phyloP scores from a whole-genome alignment of 208 protist species.

The Strigomonas oncopelti region DNA sequence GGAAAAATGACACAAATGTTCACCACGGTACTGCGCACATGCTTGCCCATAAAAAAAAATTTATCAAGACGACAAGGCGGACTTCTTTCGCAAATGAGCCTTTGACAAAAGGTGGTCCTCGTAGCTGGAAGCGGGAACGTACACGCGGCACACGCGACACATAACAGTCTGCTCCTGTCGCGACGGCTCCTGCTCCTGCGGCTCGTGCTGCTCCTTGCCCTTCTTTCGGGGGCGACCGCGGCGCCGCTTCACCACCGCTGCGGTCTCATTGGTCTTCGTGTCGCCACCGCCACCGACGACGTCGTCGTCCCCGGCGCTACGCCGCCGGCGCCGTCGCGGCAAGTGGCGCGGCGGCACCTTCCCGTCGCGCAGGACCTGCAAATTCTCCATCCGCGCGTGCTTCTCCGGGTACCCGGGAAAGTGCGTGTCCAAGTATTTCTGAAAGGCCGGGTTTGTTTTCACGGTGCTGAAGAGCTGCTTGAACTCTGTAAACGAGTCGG shows the following conservation, averaged over 20 bases:
- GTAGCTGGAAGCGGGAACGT: conserved; percentile 47
- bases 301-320: background rate
- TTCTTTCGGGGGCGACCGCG: conserved; percentile 4
- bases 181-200: background rate
- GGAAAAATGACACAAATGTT: too few species aligned
- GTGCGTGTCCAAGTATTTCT: conserved; percentile 44
- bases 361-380: conserved; percentile 42
- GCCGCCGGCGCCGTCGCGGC: conserved; percentile 10
- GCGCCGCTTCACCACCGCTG: background rate
- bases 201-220: background rate
- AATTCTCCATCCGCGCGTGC: conserved; percentile 71
- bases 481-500: conserved; percentile 53
- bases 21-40: background rate
- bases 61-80: background rate
- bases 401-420: conserved; percentile 74
- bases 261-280: background rate
- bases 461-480: conserved; percentile 41
- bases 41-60: background rate
- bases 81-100: conserved; percentile 19
- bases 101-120: conserved; percentile 37
- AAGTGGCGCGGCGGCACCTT: conserved; percentile 54
- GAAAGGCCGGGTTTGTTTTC: conserved; percentile 28
- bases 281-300: background rate
- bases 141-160: conserved; percentile 62
- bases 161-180: conserved; percentile 37